Percentiles rank a stretch among this genome's conserved stretches.
These are phyloP conservation scores for Neofusicoccum kwambonambiense DNA, from an alignment of 2,329 filamentous ascomycete genomes.

Conservation along the genomic window DNA sequence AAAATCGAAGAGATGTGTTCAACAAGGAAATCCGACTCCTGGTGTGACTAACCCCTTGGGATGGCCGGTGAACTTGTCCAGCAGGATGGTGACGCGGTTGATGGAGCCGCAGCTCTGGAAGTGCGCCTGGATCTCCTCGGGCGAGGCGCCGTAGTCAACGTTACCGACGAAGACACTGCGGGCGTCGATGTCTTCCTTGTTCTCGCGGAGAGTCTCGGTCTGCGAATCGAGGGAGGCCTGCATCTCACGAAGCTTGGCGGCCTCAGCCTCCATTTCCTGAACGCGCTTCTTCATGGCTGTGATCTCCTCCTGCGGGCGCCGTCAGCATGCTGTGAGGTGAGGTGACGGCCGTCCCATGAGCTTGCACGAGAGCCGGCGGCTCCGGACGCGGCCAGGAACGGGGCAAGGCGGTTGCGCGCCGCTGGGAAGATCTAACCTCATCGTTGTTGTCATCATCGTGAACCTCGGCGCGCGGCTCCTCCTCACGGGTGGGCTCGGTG, in stretches of 20 bases:
- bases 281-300: conserved; percentile 54
- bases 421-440: conserved; percentile 28
- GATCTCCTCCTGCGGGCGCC: conserved; percentile 39
- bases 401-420: not conserved
- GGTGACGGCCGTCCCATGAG: not conserved
- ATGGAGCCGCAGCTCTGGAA: conserved; percentile 97
- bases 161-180: conserved; percentile 98
- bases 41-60: conserved; percentile 83
- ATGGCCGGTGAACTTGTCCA: conserved; percentile 98
- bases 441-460: conserved; percentile 34
- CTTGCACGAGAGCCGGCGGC: not conserved
- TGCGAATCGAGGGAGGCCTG: conserved; percentile 73
- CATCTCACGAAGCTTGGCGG: conserved; percentile 55
- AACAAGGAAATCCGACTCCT: conserved; percentile 39
- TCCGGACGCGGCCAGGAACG: not conserved
- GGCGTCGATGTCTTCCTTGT: conserved; percentile 92
- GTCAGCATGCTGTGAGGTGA: not conserved
- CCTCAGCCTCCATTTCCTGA: conserved; percentile 59
- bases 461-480: conserved; percentile 28
- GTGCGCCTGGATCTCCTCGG: conserved; percentile 96
- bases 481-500: conserved; percentile 15
- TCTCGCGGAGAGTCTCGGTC: conserved; percentile 78
- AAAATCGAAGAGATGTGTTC: not conserved
- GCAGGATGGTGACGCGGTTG: conserved; percentile 93
- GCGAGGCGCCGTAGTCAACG: conserved; percentile 94